Percentiles rank a stretch among this genome's conserved stretches.
phyloP scores from a whole-genome alignment of 1,139 yeast species.

The Lodderomyces elongisporus region DNA sequence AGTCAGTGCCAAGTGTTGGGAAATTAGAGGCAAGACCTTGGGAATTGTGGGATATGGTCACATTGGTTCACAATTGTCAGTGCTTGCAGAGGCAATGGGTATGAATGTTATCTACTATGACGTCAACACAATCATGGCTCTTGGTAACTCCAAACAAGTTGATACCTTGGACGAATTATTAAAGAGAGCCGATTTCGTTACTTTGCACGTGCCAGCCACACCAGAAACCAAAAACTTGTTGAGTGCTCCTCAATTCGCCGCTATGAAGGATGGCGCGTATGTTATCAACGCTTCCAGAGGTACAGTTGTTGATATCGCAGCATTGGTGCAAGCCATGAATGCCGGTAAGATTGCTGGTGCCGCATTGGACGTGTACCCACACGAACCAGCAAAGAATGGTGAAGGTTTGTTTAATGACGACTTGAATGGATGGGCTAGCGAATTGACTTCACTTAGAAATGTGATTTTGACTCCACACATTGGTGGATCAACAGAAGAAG shows the following conservation, averaged over 20 bases:
- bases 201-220: slow-evolving; percentile 93
- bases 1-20: slow-evolving; percentile 95
- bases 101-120: slow-evolving; percentile 95
- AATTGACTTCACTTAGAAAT: slow-evolving; percentile 77
- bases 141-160: slow-evolving; percentile 97
- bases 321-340: slow-evolving; percentile 85
- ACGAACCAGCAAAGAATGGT: slow-evolving; percentile 98
- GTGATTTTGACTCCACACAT: slow-evolving; percentile 94
- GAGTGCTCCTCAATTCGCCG: slow-evolving; percentile 85
- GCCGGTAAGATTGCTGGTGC: slow-evolving; percentile 96
- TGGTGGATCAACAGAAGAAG: slow-evolving; percentile 99
- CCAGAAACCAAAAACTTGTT: slow-evolving; percentile 88
- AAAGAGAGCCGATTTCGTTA: slow-evolving; percentile 76
- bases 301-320: slow-evolving; percentile 94
- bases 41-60: slow-evolving; percentile 99
- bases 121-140: slow-evolving; percentile 85
- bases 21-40: slow-evolving; percentile 95
- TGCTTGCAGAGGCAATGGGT: slow-evolving; percentile 96
- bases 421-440: slow-evolving; percentile 80
- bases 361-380: slow-evolving; percentile 93
- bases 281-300: slow-evolving; percentile 97
- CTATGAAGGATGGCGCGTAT: slow-evolving; percentile 95
- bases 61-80: slow-evolving; percentile 95
- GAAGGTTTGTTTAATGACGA: slow-evolving; percentile 66
- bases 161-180: slow-evolving; percentile 78